Evolutionary conservation across 495 filamentous ascomycete genomes (phyloP), one percentile per base, ranked within the genome.

Genomic region (Penicillium maclennaniae): DNA sequence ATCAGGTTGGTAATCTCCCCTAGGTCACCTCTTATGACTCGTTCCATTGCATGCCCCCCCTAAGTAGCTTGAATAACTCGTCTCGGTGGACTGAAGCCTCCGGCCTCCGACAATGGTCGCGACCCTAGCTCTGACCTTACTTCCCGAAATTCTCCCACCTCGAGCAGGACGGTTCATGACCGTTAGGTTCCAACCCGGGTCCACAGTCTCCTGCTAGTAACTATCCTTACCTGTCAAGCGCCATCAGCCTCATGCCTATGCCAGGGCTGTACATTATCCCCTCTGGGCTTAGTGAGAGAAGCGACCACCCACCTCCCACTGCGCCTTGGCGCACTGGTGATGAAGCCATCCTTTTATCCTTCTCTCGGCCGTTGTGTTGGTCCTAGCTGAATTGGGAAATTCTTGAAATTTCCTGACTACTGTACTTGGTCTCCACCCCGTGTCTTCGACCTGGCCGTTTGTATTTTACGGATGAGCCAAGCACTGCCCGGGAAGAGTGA

Each of bases 231-330:
- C 31, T 34, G 31, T 12, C 49, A 34, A 49, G 28, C 38, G 28
- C 52, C 25, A 27, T 55, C 39, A 55, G 52, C 46, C 52, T 49
- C 46, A 54, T 43, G 21, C 28, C 37, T 51, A 17, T 9, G 5
- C 23, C 37, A 14, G 45, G 19, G n/a, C 25, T 23, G 40, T 48
- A 44, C 52, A 55, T 54, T 34, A 39, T 21, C 52, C 52, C 14
- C 40, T 44, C 19, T 8, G 8, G 39, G 52, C n/a, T 55, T 55
- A 49, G 52, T 7, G 41, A 20, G 12, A 41, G 27, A 28, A 55
- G 34, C 21, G 39, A 0, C 16, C 20, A 25, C 19, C 48, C 48
- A 31, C 20, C 14, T 28, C 38, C 47, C 14, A n/a, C 14, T 19
- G 19, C 26, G 45, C 15, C 52, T 14, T 37, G 20, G 27, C 45